Conservation (phyloP, 2,329 filamentous ascomycete species). For the Cercospora zeina region DNA sequence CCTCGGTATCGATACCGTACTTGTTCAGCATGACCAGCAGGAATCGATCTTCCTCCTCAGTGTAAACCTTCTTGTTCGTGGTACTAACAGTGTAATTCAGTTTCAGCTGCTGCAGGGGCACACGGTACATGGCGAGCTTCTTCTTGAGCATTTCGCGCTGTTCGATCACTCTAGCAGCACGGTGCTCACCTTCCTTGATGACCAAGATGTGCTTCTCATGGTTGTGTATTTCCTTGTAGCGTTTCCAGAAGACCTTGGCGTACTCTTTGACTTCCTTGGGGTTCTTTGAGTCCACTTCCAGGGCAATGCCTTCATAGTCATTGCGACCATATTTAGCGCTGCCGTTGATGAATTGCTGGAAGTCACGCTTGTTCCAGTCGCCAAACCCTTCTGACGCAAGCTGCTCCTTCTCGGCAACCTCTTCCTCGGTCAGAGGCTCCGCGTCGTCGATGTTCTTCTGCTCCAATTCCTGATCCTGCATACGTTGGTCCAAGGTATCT, state of each 20-base stretch:
- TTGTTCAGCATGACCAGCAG: slow-evolving; percentile 89
- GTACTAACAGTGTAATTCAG: slow-evolving; percentile 99
- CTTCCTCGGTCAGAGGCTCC: slow-evolving; percentile 81
- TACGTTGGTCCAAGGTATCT: slow-evolving; percentile 79
- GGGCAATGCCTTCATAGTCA: slow-evolving; percentile 80
- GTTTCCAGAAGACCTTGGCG: slow-evolving; percentile 93
- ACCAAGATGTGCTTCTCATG: slow-evolving; percentile 84
- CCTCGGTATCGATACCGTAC: slow-evolving; percentile 86
- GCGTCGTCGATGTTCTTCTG: slow-evolving; percentile 94
- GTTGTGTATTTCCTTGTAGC: slow-evolving; percentile 85
- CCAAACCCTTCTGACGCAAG: slow-evolving; percentile 84
- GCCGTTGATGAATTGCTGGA: slow-evolving; percentile 96
- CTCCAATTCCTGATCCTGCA: slow-evolving; percentile 81
- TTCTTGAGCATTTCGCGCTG: slow-evolving; percentile 90
- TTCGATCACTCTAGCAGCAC: slow-evolving; percentile 82
- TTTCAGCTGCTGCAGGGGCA: slow-evolving; percentile 94
- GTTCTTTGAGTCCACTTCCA: slow-evolving; percentile 88
- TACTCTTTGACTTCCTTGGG: slow-evolving; percentile 84
- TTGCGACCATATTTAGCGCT: slow-evolving; percentile 88
- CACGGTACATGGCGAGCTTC: slow-evolving; percentile 96
- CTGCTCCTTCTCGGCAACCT: slow-evolving; percentile 79
- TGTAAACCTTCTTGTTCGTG: slow-evolving; percentile 99
- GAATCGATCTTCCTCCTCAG: slow-evolving; percentile 96
- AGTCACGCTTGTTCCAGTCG: slow-evolving; percentile 95
- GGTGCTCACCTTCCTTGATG: slow-evolving; percentile 91